Evolutionary conservation across 106 monocot species (phyloP).

Genomic region (Apostasia ramifera): DNA sequence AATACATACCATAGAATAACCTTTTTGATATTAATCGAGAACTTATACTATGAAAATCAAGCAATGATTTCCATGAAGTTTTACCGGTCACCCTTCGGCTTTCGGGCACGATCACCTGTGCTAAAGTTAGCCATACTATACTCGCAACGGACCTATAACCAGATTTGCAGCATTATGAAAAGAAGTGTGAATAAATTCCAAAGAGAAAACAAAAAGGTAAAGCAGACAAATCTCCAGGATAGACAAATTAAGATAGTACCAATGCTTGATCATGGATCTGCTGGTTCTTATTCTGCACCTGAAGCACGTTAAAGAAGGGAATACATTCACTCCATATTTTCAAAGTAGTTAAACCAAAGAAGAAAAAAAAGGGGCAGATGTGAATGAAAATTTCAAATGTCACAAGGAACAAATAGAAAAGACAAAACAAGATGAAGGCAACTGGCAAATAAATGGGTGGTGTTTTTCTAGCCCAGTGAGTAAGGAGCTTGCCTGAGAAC

Average conservation of each 20-base stretch:
- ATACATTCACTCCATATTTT: neutral
- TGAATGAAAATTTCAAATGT: too few relatives aligned
- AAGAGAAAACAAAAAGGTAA: neutral
- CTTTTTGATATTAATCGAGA: too few relatives aligned
- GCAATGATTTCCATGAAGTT: neutral
- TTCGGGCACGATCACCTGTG: slow-evolving; percentile 85
- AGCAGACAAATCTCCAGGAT: neutral
- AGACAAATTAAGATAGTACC: slow-evolving; percentile 22
- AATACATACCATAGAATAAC: neutral
- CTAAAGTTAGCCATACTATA: slow-evolving; percentile 99
- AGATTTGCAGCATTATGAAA: neutral
- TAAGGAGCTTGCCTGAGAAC: too few relatives aligned
- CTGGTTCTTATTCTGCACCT: slow-evolving; percentile 86
- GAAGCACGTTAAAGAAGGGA: slow-evolving; percentile 1
- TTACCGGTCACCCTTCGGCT: slow-evolving; percentile 91
- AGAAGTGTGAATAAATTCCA: neutral
- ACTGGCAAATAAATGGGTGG: too few relatives aligned
- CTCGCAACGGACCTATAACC: slow-evolving; percentile 76
- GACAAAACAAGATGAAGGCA: too few relatives aligned
- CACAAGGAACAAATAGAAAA: too few relatives aligned
- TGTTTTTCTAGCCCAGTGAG: too few relatives aligned
- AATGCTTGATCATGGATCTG: slow-evolving; percentile 64
- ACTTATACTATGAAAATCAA: neutral
- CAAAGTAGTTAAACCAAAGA: too few relatives aligned
- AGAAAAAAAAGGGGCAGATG: too few relatives aligned